Base-by-base conservation (phyloP, 1,284 basidiomycete species). In the Leccinum angustisporum region DNA sequence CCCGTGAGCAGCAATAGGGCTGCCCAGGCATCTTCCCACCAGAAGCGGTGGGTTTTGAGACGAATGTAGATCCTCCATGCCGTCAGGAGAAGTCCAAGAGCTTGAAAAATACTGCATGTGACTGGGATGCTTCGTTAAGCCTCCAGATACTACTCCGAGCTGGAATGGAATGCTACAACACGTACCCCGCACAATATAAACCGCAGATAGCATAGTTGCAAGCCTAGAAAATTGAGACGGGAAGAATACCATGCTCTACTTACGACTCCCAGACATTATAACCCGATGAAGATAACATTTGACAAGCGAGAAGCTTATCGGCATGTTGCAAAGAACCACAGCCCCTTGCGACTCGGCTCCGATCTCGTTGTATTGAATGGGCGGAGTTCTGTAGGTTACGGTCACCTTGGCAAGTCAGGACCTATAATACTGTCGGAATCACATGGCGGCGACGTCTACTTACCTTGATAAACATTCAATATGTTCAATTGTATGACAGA, bases 11-110 rank as follows among this genome's bases (percentile, higher is more conserved):
- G 36, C 27, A 66, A 30, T 10, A 50, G 1, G 25, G 51, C 40
- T 8, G 70, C 68, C 66, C 64, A 68, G 3, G 50, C 60, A 33
- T 69, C 68, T 53, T 69, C 68, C 68, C 68, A 71, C 68, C 68
- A 69, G 18, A 70, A 69, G n/a, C 68, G 70, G 30, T 13, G n/a
- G 6, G 67, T 72, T 51, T 57, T 58, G 54, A 69, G 40, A 38
- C 70, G 68, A n/a, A 69, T 61, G 25, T 60, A 68, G 36, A 71
- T 60, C 18, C 68, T 66, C 66, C 66, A 70, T 13, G 54, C 58
- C 8, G 68, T 69, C 34, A 70, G 55, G 5, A 57, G 8, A 13
- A 69, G 48, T 6, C 68, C 70, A 10, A 67, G 8, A 16, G 14
- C 59, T 36, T 69, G 70, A 43, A 64, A 57, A 38, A 68, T 54